Percentiles rank a stretch among this genome's conserved stretches.
These are phyloP conservation scores for Trichoderma atrobrunneum DNA, from an alignment of 2,329 filamentous ascomycete genomes.

Conservation along the genomic window DNA sequence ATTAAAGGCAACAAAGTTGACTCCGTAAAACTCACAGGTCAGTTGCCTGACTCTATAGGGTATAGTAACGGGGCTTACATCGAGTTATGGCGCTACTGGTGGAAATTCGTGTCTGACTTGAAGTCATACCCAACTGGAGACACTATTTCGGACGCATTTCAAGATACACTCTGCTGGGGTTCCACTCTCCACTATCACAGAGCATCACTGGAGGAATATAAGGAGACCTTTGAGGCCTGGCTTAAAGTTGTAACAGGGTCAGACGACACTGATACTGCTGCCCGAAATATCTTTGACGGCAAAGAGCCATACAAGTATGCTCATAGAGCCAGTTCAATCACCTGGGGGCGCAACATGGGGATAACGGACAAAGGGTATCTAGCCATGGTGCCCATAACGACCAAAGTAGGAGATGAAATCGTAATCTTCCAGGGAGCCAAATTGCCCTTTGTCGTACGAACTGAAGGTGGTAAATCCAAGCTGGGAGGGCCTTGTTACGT, in stretches of 20 bases:
- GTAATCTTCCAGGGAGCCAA: not conserved
- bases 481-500: not conserved
- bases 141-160: not conserved
- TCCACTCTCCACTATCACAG: not conserved
- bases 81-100: constrained; percentile 11
- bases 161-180: not conserved
- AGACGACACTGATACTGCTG: not conserved
- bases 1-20: constrained; percentile 7
- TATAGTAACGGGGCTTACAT: not conserved
- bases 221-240: not conserved
- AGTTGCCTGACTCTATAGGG: not conserved
- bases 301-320: not conserved
- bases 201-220: not conserved
- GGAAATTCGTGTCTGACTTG: not conserved
- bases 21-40: not conserved
- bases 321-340: not conserved
- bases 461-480: not conserved
- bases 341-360: not conserved
- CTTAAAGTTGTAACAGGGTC: not conserved
- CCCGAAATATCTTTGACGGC: not conserved
- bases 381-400: not conserved
- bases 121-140: not conserved
- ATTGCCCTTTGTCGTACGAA: constrained; percentile 1
- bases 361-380: not conserved
- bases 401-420: not conserved